Conservation (phyloP, 345 rosid genomes). For the Moricandia moricandioides region DNA sequence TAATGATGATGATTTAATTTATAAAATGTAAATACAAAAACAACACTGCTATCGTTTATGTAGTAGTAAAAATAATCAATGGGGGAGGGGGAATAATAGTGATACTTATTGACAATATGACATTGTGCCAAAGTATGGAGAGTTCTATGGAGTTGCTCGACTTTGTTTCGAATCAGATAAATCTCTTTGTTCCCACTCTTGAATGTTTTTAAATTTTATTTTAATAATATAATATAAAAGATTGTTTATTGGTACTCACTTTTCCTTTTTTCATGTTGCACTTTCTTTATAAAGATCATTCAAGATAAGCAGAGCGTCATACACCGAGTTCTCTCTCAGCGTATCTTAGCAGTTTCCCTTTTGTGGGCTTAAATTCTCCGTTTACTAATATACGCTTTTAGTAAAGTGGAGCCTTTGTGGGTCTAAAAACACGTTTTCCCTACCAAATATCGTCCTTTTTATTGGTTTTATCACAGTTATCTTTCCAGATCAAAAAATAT, state of each 20-base stretch:
- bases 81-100: background rate
- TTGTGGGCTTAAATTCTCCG: no score
- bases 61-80: no score
- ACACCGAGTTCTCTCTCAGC: no score
- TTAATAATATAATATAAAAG: background rate
- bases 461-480: no score
- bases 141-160: conserved; percentile 5
- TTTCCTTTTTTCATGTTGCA: conserved; percentile 11
- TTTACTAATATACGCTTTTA: no score
- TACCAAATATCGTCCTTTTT: no score
- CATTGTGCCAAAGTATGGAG: conserved; percentile 15
- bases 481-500: no score
- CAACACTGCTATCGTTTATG: background rate
- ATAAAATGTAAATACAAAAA: background rate
- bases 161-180: background rate
- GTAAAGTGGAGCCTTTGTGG: no score
- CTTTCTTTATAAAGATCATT: conserved; percentile 14
- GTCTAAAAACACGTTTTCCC: no score
- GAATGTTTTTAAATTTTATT: background rate
- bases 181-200: conserved; percentile 6
- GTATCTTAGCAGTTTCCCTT: no score
- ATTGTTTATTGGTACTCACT: conserved; percentile 1
- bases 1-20: background rate
- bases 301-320: no score
- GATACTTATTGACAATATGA: conserved; percentile 3